Percentiles rank a stretch among this genome's conserved stretches.
Conservation (phyloP, 192 early-diverging fungal species). For the Umbelopsis isabellina region DNA sequence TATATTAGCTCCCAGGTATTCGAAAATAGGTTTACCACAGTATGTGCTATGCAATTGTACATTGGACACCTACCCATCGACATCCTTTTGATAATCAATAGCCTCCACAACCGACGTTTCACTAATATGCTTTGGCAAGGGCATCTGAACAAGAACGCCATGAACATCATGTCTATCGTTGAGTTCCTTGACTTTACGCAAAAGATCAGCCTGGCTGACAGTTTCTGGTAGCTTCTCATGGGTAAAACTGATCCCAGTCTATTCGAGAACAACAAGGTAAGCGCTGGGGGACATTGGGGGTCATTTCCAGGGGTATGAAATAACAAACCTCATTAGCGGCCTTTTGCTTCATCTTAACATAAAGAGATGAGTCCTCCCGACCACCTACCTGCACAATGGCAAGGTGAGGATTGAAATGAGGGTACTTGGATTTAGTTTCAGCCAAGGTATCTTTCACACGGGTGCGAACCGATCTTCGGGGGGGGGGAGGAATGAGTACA, state of each 20-base stretch:
- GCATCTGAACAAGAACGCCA: constrained; percentile 94
- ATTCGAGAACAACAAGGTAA: background rate
- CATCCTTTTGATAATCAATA: constrained; percentile 87
- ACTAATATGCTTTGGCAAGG: constrained; percentile 84
- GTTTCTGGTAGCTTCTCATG: constrained; percentile 63
- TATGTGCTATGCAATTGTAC: background rate
- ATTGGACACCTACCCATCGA: constrained; percentile 75
- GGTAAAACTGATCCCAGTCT: constrained; percentile 77
- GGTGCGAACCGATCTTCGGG: constrained; percentile 65
- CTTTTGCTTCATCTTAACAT: constrained; percentile 91
- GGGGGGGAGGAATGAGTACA: background rate
- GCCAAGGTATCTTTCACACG: constrained; percentile 70
- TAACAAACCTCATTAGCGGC: constrained; percentile 73
- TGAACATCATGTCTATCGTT: constrained; percentile 87
- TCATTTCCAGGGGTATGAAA: no score
- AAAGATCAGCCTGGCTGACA: constrained; percentile 72
- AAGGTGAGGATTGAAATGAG: constrained; percentile 78
- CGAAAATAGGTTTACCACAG: background rate
- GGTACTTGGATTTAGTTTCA: constrained; percentile 62
- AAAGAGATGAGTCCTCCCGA: constrained; percentile 90
- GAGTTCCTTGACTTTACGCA: constrained; percentile 68
- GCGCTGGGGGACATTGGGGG: background rate
- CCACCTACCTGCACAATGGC: constrained; percentile 91
- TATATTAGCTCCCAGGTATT: background rate
- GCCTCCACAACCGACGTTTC: constrained; percentile 79